phyloP scores from a whole-genome alignment of 345 rosid species.

The Sonneratia alba region DNA sequence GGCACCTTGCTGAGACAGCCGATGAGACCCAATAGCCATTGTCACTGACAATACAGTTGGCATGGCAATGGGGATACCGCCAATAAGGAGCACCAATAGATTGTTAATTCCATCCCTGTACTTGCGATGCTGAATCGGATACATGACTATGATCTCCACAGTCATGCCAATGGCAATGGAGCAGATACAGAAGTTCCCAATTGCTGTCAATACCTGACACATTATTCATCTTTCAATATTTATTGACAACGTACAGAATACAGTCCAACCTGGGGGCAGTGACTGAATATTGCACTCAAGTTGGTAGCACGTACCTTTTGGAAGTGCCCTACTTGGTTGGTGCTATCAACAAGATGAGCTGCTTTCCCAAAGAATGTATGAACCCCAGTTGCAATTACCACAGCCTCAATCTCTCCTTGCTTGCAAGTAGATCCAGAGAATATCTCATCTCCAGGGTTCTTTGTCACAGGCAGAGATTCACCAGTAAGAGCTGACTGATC shows the following conservation, averaged over 20 bases:
- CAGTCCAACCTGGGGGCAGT: not conserved
- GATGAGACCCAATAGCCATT: conserved; percentile 83
- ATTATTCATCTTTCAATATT: conserved; percentile 7
- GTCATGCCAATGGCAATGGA: conserved; percentile 59
- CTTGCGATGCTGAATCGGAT: conserved; percentile 58
- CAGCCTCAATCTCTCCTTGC: conserved; percentile 84
- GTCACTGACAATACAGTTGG: conserved; percentile 83
- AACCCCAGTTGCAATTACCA: conserved; percentile 79
- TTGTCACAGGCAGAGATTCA: conserved; percentile 70
- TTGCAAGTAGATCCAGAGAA: conserved; percentile 84
- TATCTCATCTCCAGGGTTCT: conserved; percentile 59
- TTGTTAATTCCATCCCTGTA: conserved; percentile 72
- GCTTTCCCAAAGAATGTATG: conserved; percentile 87
- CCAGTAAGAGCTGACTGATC: conserved; percentile 82
- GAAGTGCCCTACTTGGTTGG: conserved; percentile 73
- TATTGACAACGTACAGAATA: not conserved
- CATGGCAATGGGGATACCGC: conserved; percentile 93
- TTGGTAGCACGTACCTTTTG: conserved; percentile 33
- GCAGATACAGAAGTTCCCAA: conserved; percentile 82
- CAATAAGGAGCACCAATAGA: conserved; percentile 71
- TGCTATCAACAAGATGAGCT: conserved; percentile 79
- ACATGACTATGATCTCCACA: conserved; percentile 64
- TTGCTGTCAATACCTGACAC: conserved; percentile 60
- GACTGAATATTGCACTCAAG: not conserved
- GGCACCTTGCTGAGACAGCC: conserved; percentile 76